Base-by-base conservation (phyloP, 148 eudicot species). In the Amaranthus hypochondriacus region DNA sequence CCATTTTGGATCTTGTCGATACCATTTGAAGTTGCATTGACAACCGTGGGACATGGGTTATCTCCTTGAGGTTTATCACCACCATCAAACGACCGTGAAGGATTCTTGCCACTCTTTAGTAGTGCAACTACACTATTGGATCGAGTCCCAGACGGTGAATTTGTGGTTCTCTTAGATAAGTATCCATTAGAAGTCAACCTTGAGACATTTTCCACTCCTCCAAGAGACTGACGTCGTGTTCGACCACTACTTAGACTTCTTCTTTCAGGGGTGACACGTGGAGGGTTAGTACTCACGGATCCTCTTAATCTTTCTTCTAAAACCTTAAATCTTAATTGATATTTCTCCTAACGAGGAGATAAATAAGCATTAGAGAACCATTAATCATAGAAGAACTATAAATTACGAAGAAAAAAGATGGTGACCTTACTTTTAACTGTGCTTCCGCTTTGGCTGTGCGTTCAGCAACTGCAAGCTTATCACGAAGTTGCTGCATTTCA, bases 401-500 rank as follows among this genome's bases (percentile, higher is more conserved):
- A 5, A 70, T 5, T 4, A 39, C 5, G 73, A 7, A 54, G 4
- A 18, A 14, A 66, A 28, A 77, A 60, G 12, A 50, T 43, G 52
- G 2, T 73, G 63, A 48, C 68, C 89, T 80, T 77, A 95, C 98
- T 81, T 95, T 95, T 68, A 95, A 44, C 66, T 90, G 92, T 67
- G 96, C 96, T 85, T 95, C 99, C 55, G 96, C 94, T 79, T 89
- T 95, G 15, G 99, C 94, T 46, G 97, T 82, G 56, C 99, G 97
- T 82, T 95, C 99, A 55, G 92, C 92, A 39, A 90, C 76, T 10
- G 92, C 87, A 67, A 95, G 84, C 80, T 92, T 92, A 78, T 95
- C 97, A 47, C 87, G 85, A 75, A 95, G 92, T 74, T 90, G 97
- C 70, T 95, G 96, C 90, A 89, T 88, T 84, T 94, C 97, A 77